Base-by-base conservation (phyloP, 495 filamentous ascomycete species). In the Penicillium diatomitis region DNA sequence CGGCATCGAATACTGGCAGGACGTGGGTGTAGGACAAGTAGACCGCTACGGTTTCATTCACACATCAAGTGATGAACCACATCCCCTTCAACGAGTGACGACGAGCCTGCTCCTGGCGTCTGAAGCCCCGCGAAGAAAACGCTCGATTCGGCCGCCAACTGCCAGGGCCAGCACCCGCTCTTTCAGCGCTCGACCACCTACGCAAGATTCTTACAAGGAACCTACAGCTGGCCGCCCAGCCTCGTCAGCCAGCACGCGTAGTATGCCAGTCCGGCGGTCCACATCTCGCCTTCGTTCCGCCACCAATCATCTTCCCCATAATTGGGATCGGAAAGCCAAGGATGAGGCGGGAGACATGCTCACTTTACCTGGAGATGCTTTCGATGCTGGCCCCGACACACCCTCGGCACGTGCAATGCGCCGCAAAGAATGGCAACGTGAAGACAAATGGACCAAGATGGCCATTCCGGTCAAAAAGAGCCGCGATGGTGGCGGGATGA, bases 401-500 rank as follows among this genome's bases (percentile, higher is more conserved):
- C 78, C 74, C 49, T 66, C 67, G 3, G 69, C 77, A 11, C 78
- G 81, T 49, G 76, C 69, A 5, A 70, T 82, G 44, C 88, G 85
- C 56, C 80, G 79, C 57, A 92, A 90, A 58, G 92, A 98, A 63
- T 81, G 79, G 71, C 74, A 80, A 49, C 77, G 92, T 8, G 83
- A 94, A 37, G 90, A 95, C 57, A 99, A 99, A 58, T 99, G 92
- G 92, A 75, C 84, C 39, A 94, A 90, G 66, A 99, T 99, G 92
- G 94, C 91, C 20, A 85, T 81, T 54, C 74, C 84, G 11, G 73
- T 80, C 37, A 67, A 61, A 32, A 73, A 68, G 51, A 70, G 47
- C 46, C 60, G 76, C 58, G 60, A 73, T 49, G 88, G 91, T 41
- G 85, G 87, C 32, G 91, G 90, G 20, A 92, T 88, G 81, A 76